Evolutionary conservation across 2,329 filamentous ascomycete genomes (phyloP).

Genomic region (Botrytis sinoallii): DNA sequence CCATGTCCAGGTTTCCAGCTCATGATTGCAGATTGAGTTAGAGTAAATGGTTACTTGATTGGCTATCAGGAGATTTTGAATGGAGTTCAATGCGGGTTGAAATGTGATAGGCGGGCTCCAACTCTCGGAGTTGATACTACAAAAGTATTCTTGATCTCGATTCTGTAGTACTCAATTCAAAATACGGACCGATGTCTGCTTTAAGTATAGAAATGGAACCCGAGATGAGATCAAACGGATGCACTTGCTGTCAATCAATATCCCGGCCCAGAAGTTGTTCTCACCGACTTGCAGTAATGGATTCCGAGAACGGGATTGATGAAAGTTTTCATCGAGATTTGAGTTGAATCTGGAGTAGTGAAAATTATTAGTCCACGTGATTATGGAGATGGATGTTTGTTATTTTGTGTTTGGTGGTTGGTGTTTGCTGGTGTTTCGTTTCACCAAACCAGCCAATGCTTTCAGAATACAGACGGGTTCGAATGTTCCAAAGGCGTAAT

Average conservation of each 20-base stretch:
- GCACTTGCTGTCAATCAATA: neutral
- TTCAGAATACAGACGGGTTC: neutral
- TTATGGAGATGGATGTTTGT: neutral
- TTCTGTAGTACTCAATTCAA: neutral
- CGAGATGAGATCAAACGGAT: neutral
- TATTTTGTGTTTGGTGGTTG: neutral
- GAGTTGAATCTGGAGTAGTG: neutral
- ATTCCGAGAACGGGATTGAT: neutral
- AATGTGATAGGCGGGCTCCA: neutral
- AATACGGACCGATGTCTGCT: neutral
- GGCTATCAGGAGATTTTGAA: neutral
- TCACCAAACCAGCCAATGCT: neutral
- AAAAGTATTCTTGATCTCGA: neutral
- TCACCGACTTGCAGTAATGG: neutral
- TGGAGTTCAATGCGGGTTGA: neutral
- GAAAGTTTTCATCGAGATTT: neutral
- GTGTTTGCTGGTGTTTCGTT: neutral
- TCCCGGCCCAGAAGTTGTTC: neutral
- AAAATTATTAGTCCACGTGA: neutral
- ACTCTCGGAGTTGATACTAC: neutral
- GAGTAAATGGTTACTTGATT: neutral
- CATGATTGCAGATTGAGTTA: conserved; percentile 19
- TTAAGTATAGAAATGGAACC: neutral
- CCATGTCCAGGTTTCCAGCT: conserved; percentile 21
- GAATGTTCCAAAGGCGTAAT: neutral